Percentiles rank a stretch among this genome's conserved stretches.
Conservation (phyloP, 2,329 filamentous ascomycete genomes). For the Chrysoporthe deuterocubensis region DNA sequence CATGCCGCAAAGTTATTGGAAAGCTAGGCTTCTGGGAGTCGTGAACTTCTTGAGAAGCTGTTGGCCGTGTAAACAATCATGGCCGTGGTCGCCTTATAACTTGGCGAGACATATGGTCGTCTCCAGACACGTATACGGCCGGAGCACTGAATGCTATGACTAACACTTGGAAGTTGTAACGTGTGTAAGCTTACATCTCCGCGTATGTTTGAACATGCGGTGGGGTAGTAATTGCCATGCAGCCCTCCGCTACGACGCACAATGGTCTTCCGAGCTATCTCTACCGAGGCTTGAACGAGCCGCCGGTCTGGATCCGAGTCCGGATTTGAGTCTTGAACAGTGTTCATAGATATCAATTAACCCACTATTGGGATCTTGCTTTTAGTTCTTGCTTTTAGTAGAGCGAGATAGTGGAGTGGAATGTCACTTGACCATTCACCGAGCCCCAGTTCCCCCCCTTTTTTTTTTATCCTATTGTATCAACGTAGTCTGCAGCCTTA, state of each 20-base stretch:
- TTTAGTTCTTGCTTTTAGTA: background rate
- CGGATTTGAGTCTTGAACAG: background rate
- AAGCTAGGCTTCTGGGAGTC: background rate
- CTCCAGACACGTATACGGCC: background rate
- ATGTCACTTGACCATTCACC: background rate
- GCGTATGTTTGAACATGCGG: background rate
- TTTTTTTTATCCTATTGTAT: background rate
- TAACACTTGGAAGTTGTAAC: background rate
- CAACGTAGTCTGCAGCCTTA: conserved; percentile 14
- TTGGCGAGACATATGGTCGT: background rate
- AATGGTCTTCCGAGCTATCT: too few relatives aligned
- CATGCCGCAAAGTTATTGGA: background rate
- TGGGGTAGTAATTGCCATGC: conserved; percentile 4
- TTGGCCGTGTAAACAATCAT: background rate
- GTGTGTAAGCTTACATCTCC: background rate
- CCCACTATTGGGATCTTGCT: background rate
- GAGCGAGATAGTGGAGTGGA: background rate
- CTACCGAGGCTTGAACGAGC: conserved; percentile 9
- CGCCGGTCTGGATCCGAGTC: background rate
- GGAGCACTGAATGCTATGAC: background rate
- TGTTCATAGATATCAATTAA: background rate
- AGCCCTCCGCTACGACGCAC: background rate
- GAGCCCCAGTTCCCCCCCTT: background rate
- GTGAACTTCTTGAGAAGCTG: background rate
- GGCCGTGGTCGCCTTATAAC: background rate